A percentile compares a stretch with the other conserved stretches of the same genome.
Evolutionary conservation across 345 rosid genomes (phyloP).

Genomic region (Punica granatum): DNA sequence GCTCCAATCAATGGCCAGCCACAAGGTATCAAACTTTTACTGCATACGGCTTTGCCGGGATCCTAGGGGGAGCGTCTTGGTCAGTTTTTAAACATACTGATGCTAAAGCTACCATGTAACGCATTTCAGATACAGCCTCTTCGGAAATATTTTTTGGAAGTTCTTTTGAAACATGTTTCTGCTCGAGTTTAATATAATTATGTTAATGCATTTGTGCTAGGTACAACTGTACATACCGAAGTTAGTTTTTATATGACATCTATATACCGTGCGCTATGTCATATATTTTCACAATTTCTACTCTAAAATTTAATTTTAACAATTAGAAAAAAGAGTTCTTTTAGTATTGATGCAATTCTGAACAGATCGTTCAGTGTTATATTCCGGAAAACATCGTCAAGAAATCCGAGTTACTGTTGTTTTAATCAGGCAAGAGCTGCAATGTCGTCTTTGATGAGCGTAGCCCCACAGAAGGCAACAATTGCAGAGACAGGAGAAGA

Average conservation of each 20-base stretch:
- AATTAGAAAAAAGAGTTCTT: too few species aligned
- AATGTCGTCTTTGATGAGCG: constrained; percentile 75
- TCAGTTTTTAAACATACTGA: too few species aligned
- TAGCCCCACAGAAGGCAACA: constrained; percentile 74
- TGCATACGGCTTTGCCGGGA: not conserved
- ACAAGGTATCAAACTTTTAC: constrained; percentile 40
- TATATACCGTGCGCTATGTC: too few species aligned
- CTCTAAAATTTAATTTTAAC: too few species aligned
- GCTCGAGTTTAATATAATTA: too few species aligned
- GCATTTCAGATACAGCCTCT: not conserved
- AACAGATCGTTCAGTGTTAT: not conserved
- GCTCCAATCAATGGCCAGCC: constrained; percentile 89
- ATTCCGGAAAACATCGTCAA: not conserved
- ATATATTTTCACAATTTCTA: too few species aligned
- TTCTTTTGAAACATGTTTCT: too few species aligned
- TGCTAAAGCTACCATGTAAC: too few species aligned
- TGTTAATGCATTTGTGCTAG: too few species aligned
- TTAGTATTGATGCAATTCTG: not conserved
- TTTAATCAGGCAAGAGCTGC: constrained; percentile 65
- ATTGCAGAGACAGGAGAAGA: constrained; percentile 80
- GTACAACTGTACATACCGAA: too few species aligned
- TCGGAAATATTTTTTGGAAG: too few species aligned
- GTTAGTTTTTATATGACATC: too few species aligned
- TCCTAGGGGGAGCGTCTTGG: not conserved
- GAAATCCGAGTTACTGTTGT: not conserved